Percentiles rank a stretch among this genome's conserved stretches.
phyloP scores from a whole-genome alignment of 495 filamentous ascomycete species.

The Corynascus novoguineensis region DNA sequence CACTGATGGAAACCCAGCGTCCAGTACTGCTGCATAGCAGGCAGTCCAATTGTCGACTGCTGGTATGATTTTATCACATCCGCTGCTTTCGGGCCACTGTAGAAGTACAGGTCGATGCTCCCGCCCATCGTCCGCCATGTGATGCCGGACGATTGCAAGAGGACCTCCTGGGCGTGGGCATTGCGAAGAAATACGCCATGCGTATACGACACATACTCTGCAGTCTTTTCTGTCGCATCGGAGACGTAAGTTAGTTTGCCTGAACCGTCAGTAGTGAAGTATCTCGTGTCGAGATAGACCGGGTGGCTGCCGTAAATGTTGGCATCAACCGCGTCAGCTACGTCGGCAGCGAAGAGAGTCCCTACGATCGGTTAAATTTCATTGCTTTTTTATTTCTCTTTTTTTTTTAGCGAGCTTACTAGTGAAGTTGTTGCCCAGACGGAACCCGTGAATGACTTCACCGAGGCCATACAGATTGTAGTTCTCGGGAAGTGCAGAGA shows the following conservation, averaged over 20 bases:
- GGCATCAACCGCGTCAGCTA: slow-evolving; percentile 54
- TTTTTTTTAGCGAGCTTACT: slow-evolving; percentile 45
- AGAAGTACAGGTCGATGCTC: slow-evolving; percentile 76
- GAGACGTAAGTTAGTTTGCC: slow-evolving; percentile 50
- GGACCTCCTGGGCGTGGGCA: slow-evolving; percentile 69
- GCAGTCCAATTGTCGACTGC: slow-evolving; percentile 59
- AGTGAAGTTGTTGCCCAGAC: slow-evolving; percentile 66
- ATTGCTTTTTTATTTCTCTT: neutral
- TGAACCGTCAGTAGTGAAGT: slow-evolving; percentile 48
- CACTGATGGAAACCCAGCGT: slow-evolving; percentile 82
- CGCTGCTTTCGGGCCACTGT: slow-evolving; percentile 65
- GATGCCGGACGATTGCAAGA: slow-evolving; percentile 58
- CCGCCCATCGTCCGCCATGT: slow-evolving; percentile 80
- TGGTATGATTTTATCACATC: slow-evolving; percentile 69
- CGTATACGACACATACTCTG: slow-evolving; percentile 59
- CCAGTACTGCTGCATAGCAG: slow-evolving; percentile 88
- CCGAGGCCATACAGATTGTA: slow-evolving; percentile 82
- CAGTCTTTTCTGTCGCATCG: slow-evolving; percentile 48
- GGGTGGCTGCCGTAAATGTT: slow-evolving; percentile 83
- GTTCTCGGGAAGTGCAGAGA: slow-evolving; percentile 61
- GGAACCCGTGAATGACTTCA: slow-evolving; percentile 69
- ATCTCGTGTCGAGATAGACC: slow-evolving; percentile 78
- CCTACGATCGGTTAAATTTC: neutral
- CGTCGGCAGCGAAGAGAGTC: slow-evolving; percentile 62
- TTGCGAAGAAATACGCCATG: slow-evolving; percentile 83